Evolutionary conservation across 2,329 filamentous ascomycete genomes (phyloP), one percentile per base, ranked within the genome.

Genomic region (Thyridium curvatum): DNA sequence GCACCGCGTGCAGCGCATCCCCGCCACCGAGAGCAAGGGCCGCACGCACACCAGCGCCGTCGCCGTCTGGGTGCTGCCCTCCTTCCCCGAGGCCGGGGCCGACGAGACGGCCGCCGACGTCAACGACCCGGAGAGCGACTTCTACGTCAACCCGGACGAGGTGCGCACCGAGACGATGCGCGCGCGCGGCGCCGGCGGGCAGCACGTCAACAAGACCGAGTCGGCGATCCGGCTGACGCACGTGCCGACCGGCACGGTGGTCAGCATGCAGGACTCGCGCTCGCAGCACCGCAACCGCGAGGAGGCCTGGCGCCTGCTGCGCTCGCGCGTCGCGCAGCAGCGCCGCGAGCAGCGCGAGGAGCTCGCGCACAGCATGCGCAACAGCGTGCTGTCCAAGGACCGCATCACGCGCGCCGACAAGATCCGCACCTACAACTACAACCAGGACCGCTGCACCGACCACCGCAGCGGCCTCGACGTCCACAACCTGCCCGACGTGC

Each of bases 121-220:
- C 47, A 82, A 91, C 45, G 84, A 97, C 52, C 91, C 91, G 0
- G 83, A 82, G 40, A 94, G 86, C 60, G 86, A 96, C 56, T 96
- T 94, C 65, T 95, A 90, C 65, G 74, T 98, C 43, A 79, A 94
- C 54, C 79, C 86, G 6, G 74, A 80, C 44, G 91, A 98, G 42
- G 88, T 98, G 17, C 74, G 74, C 37, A 71, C 79, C 15, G 93
- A 98, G 57, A 87, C 89, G 44, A 95, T 97, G 90, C 77, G 90
- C 13, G 89, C 93, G 0, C 72, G 87, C 34, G 93, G 93, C 43
- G 91, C 93, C 1, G 93, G 93, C 26, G 93, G 93, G 1, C 93
- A 98, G 66, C 93, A 98, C 63, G 93, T 98, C 57, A 98, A 98
- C 66, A 96, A 91, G 60, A 98, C 93, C 0, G 93, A 98, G 66